phyloP scores from a whole-genome alignment of 129 eudicot genomes.

The Helichrysum umbraculigerum region DNA sequence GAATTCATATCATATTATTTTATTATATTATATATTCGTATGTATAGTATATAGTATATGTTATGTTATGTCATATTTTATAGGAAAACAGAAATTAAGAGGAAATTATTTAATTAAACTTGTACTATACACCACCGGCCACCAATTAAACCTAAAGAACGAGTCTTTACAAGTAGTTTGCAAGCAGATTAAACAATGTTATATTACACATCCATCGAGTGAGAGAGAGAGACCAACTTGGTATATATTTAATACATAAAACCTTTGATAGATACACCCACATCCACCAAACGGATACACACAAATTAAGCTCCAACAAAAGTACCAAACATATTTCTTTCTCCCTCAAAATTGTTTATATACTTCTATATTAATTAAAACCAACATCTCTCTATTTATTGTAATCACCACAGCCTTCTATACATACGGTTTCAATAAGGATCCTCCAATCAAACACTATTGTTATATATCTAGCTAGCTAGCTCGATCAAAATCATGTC shows the following conservation, averaged over 20 bases:
- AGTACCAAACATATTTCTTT: constrained; percentile 19
- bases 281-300: constrained; percentile 32
- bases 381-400: constrained; percentile 3
- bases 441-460: neutral
- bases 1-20: no score
- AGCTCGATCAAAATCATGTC: constrained; percentile 43
- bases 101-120: neutral
- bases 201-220: neutral
- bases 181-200: neutral
- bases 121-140: neutral
- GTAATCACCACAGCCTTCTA: neutral
- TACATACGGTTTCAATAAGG: constrained; percentile 6
- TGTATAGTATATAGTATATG: no score
- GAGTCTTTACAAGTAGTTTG: neutral
- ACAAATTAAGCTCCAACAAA: constrained; percentile 22
- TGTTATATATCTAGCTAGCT: neutral
- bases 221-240: constrained; percentile 14
- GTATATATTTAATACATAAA: constrained; percentile 21
- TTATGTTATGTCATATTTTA: no score
- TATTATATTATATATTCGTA: no score
- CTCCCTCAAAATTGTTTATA: constrained; percentile 4
- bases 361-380: neutral
- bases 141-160: neutral
- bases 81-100: no score
- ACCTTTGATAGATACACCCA: constrained; percentile 38